phyloP scores from a whole-genome alignment of 352 stramenopile genomes.

The Phytopythium vexans region DNA sequence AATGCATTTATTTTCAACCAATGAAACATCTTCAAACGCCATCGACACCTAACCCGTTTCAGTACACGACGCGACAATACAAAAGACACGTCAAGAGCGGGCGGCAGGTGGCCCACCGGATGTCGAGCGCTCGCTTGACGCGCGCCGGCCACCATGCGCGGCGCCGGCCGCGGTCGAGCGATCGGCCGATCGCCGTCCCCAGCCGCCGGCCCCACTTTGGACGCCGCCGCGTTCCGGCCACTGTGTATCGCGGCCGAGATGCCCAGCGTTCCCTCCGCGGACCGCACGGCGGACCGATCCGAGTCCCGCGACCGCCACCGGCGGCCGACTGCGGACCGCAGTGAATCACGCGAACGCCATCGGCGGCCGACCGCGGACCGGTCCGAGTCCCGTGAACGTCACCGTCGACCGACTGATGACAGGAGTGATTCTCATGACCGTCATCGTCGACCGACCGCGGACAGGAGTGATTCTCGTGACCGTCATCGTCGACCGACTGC shows the following conservation, averaged over 20 bases:
- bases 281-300: not conserved
- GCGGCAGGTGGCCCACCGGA: not conserved
- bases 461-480: not conserved
- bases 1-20: not conserved
- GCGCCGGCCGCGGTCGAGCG: too few species aligned
- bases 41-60: too few species aligned
- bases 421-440: not conserved
- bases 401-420: not conserved
- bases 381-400: not conserved
- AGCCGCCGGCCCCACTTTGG: too few species aligned
- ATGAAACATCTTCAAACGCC: not conserved
- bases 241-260: too few species aligned
- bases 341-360: not conserved
- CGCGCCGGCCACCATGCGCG: too few species aligned
- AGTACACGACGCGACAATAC: too few species aligned
- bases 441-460: not conserved
- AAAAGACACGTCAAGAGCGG: too few species aligned
- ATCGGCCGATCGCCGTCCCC: too few species aligned
- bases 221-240: too few species aligned
- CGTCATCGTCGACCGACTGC: not conserved
- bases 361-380: not conserved
- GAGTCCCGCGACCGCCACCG: not conserved
- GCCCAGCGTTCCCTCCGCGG: not conserved
- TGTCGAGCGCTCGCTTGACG: too few species aligned
- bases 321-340: slow-evolving; percentile 1